A percentile compares a stretch with the other conserved stretches of the same genome.
Evolutionary conservation across 495 filamentous ascomycete species (phyloP).

Genomic region (Neurospora africana): DNA sequence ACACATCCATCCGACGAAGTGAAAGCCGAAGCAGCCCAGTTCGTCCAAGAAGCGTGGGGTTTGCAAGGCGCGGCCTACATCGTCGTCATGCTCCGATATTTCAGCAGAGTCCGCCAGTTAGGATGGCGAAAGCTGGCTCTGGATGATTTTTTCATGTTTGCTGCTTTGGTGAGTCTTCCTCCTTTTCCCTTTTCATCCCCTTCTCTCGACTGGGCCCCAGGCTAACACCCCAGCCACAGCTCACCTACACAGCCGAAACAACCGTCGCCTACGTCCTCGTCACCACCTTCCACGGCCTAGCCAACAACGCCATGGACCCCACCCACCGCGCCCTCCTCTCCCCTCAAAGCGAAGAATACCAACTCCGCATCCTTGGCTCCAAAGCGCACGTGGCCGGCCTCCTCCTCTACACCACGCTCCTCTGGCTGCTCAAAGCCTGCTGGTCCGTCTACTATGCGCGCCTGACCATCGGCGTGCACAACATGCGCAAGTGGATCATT

Average conservation of each 20-base stretch:
- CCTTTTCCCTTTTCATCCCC: not conserved
- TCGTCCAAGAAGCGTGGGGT: constrained; percentile 22
- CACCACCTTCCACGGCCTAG: constrained; percentile 39
- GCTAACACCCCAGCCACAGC: constrained; percentile 8
- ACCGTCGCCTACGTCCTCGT: constrained; percentile 24
- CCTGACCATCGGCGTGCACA: constrained; percentile 35
- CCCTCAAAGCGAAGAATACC: constrained; percentile 38
- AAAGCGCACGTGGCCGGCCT: constrained; percentile 51
- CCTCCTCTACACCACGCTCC: constrained; percentile 44
- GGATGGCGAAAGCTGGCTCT: constrained; percentile 17
- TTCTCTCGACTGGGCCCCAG: too few relatives aligned
- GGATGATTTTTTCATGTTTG: constrained; percentile 47
- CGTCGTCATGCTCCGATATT: constrained; percentile 19
- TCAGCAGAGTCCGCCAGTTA: constrained; percentile 11
- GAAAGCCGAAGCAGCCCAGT: constrained; percentile 6
- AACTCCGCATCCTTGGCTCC: constrained; percentile 40
- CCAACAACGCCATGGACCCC: constrained; percentile 51
- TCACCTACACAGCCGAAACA: constrained; percentile 24
- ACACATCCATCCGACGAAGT: not conserved
- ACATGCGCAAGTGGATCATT: constrained; percentile 31
- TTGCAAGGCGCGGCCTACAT: constrained; percentile 20
- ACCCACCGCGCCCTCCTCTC: constrained; percentile 35
- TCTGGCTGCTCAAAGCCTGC: constrained; percentile 51
- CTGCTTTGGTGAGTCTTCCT: not conserved
- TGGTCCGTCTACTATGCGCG: constrained; percentile 52